Conservation (phyloP, 2,329 filamentous ascomycete species). For the Akanthomyces uredinophilus region DNA sequence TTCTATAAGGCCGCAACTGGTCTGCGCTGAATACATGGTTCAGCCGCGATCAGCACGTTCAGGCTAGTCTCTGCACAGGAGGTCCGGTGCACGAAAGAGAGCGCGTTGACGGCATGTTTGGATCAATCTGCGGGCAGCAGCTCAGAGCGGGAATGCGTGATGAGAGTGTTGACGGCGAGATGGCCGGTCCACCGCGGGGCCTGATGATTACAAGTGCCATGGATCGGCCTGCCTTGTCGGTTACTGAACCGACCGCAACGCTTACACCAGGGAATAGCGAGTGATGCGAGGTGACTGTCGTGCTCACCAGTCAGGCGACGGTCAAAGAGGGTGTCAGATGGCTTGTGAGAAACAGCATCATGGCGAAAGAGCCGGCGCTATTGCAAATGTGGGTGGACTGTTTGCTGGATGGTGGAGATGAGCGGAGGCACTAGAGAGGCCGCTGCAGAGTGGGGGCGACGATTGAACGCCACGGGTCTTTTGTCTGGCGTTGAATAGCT, state of each 20-base stretch:
- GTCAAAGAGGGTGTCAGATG: conserved; percentile 10
- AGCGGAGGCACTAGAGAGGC: conserved; percentile 2
- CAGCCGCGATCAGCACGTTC: not conserved
- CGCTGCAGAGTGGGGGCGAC: conserved; percentile 2
- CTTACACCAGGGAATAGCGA: not conserved
- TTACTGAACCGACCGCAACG: conserved; percentile 13
- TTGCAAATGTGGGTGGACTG: conserved; percentile 2
- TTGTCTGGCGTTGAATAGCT: not conserved
- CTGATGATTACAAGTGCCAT: conserved; percentile 1
- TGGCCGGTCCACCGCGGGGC: conserved; percentile 5
- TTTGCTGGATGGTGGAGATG: conserved; percentile 1
- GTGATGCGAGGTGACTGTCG: not conserved
- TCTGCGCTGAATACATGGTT: not conserved
- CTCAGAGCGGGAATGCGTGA: conserved; percentile 1
- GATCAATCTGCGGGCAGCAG: not conserved
- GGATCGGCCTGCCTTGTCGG: conserved; percentile 12
- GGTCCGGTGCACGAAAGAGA: not conserved
- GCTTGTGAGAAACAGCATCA: not conserved
- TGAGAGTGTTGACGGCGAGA: conserved; percentile 1
- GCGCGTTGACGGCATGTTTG: not conserved
- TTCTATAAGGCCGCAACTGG: not conserved
- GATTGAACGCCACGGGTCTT: conserved; percentile 11
- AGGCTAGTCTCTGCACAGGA: conserved; percentile 2
- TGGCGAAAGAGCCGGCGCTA: conserved; percentile 8
- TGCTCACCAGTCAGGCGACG: conserved; percentile 10